phyloP scores from a whole-genome alignment of 2,329 filamentous ascomycete species.

The Apiospora phragmitis region DNA sequence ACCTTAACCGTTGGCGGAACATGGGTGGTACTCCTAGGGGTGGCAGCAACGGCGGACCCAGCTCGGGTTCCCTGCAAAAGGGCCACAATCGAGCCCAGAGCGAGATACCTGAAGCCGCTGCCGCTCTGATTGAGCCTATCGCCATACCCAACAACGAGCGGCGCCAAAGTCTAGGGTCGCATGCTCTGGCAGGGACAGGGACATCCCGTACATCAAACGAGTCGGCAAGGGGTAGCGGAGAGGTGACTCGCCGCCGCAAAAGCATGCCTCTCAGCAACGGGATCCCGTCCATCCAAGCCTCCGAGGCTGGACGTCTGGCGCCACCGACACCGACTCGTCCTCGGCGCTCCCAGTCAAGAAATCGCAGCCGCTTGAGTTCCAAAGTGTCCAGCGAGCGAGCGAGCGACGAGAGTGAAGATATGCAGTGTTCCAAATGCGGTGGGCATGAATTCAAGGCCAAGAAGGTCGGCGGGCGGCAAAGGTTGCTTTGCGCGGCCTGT shows the following conservation, averaged over 20 bases:
- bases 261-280: conserved; percentile 19
- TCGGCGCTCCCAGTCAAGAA: conserved; percentile 13
- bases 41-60: neutral
- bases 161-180: conserved; percentile 21
- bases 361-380: neutral
- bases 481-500: conserved; percentile 62
- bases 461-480: conserved; percentile 53
- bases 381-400: conserved; percentile 37
- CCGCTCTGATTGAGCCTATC: conserved; percentile 8
- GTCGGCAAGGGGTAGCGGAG: conserved; percentile 8
- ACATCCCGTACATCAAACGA: neutral
- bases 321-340: conserved; percentile 6
- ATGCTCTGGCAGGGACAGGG: neutral
- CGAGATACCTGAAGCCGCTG: neutral
- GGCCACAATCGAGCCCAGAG: conserved; percentile 6
- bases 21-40: conserved; percentile 22
- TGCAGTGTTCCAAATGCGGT: conserved; percentile 60
- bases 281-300: neutral
- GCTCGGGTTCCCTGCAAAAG: conserved; percentile 9
- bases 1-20: conserved; percentile 53
- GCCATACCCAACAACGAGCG: conserved; percentile 18
- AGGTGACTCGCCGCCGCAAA: conserved; percentile 20
- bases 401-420: conserved; percentile 46
- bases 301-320: conserved; percentile 8
- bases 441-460: conserved; percentile 63